These are phyloP conservation scores for Aschersonia sp. DNA, from an alignment of 2,329 filamentous ascomycete genomes.

Conservation along the genomic window DNA sequence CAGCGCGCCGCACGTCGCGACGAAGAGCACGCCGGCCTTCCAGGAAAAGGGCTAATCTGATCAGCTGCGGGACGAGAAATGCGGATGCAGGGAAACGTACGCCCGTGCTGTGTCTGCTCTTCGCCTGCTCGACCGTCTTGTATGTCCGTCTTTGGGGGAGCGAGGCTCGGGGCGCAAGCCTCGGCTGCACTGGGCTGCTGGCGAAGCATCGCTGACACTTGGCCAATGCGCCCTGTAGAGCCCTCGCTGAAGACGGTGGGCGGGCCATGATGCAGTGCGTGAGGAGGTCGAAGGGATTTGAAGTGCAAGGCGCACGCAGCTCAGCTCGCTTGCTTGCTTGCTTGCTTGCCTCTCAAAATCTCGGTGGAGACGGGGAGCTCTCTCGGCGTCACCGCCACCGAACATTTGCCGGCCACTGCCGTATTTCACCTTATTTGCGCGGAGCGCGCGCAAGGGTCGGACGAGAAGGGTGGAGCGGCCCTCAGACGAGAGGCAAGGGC, in stretches of 20 bases:
- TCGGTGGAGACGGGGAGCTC: background rate
- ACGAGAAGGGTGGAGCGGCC: too few relatives aligned
- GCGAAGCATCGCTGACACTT: constrained; percentile 27
- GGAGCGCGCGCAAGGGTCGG: background rate
- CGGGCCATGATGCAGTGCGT: constrained; percentile 21
- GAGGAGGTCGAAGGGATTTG: background rate
- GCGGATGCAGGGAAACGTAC: constrained; percentile 19
- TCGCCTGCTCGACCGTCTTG: constrained; percentile 44
- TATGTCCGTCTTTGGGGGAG: constrained; percentile 23
- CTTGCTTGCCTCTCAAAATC: too few relatives aligned
- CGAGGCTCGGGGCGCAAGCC: constrained; percentile 15
- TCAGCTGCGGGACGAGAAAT: background rate
- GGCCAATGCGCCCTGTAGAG: constrained; percentile 18
- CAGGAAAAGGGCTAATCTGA: constrained; percentile 68
- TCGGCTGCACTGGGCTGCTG: constrained; percentile 17
- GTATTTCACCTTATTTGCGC: too few relatives aligned
- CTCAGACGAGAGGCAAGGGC: too few relatives aligned
- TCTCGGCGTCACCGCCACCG: constrained; percentile 2
- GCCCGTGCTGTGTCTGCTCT: constrained; percentile 41
- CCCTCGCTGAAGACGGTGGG: constrained; percentile 11
- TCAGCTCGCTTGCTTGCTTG: too few relatives aligned
- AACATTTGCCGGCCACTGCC: constrained; percentile 6
- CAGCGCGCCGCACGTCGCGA: constrained; percentile 61
- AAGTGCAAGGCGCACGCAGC: background rate
- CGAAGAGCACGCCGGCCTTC: constrained; percentile 77